phyloP scores from a whole-genome alignment of 1,284 basidiomycete species.

The Fomitopsis pinicola region DNA sequence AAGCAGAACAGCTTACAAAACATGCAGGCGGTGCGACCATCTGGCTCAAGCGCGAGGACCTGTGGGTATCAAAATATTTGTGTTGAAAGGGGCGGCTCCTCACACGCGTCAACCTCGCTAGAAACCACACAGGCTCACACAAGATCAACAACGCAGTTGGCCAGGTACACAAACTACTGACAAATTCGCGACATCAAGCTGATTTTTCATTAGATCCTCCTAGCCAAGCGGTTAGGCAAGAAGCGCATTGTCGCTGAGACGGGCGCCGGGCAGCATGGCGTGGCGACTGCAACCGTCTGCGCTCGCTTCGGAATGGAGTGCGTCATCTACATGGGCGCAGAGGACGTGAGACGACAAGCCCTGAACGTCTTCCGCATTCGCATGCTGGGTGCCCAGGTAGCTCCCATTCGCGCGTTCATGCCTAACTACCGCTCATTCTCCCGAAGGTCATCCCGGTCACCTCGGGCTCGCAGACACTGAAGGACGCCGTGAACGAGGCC shows the following conservation, averaged over 20 bases:
- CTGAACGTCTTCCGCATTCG: slow-evolving; percentile 98
- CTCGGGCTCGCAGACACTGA: slow-evolving; percentile 92
- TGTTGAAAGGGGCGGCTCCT: not conserved
- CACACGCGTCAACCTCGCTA: slow-evolving; percentile 24
- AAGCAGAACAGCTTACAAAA: slow-evolving; percentile 65
- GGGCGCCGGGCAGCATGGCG: slow-evolving; percentile 97
- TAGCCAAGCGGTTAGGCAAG: slow-evolving; percentile 92
- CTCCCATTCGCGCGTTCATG: slow-evolving; percentile 9
- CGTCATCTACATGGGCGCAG: slow-evolving; percentile 97
- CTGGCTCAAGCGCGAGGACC: slow-evolving; percentile 97
- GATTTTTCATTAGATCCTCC: slow-evolving; percentile 63
- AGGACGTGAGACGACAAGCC: slow-evolving; percentile 93
- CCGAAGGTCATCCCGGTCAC: slow-evolving; percentile 85
- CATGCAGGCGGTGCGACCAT: slow-evolving; percentile 82
- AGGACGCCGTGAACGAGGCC: slow-evolving; percentile 97
- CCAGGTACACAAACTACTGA: slow-evolving; percentile 46
- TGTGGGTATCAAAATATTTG: slow-evolving; percentile 46
- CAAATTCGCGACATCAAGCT: slow-evolving; percentile 1
- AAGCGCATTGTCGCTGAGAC: slow-evolving; percentile 98
- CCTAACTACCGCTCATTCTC: not conserved
- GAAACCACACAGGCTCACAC: slow-evolving; percentile 95
- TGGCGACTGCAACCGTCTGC: slow-evolving; percentile 97
- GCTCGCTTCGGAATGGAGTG: slow-evolving; percentile 97
- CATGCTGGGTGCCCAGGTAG: slow-evolving; percentile 91
- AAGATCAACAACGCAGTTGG: slow-evolving; percentile 97